Conservation (phyloP, 768 basidiomycete genomes). For the Trametopsis cervina region DNA sequence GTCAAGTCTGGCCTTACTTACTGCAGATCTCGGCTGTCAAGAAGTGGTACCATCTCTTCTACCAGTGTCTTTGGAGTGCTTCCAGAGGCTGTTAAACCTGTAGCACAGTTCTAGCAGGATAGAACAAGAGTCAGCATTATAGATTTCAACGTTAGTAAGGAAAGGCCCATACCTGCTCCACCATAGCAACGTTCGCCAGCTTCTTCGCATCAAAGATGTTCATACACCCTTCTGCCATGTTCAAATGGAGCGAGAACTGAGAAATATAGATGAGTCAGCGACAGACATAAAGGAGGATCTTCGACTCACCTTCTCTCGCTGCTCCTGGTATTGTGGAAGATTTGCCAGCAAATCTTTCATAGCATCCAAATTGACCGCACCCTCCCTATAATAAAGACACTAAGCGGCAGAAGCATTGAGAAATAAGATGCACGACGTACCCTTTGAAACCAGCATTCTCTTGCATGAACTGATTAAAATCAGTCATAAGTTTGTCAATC, state of each 20-base stretch:
- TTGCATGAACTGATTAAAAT: constrained; percentile 90
- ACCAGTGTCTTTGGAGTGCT: constrained; percentile 93
- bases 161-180: constrained; percentile 89
- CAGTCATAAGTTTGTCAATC: constrained; percentile 92
- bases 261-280: neutral
- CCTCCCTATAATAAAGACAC: constrained; percentile 39
- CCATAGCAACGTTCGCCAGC: constrained; percentile 71
- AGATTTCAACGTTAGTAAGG: neutral
- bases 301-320: constrained; percentile 75
- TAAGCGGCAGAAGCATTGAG: neutral
- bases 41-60: constrained; percentile 96
- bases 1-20: constrained; percentile 28
- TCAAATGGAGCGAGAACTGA: constrained; percentile 93
- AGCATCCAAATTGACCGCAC: constrained; percentile 85
- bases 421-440: too few species aligned
- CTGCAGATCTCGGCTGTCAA: constrained; percentile 84
- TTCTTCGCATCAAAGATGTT: constrained; percentile 84
- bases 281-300: neutral
- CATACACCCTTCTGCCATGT: constrained; percentile 99
- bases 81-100: constrained; percentile 84
- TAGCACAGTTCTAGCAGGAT: constrained; percentile 95
- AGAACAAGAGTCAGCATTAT: too few species aligned
- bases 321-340: constrained; percentile 91
- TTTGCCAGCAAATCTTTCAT: constrained; percentile 99
- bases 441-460: constrained; percentile 95